phyloP scores from a whole-genome alignment of 2,329 filamentous ascomycete species.

The Scedosporium dehoogii region DNA sequence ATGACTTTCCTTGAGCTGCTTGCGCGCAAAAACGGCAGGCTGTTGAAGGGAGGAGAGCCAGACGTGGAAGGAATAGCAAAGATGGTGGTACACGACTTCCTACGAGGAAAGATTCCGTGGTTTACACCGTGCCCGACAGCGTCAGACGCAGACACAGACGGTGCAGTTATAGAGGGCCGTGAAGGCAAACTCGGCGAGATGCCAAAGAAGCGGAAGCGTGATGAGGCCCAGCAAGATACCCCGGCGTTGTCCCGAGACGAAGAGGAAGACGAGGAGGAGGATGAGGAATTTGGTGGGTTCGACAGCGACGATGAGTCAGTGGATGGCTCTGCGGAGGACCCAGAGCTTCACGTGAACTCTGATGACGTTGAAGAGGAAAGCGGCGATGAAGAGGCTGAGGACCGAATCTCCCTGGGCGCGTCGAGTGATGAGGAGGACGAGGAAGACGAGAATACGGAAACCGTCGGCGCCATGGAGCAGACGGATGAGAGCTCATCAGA shows the following conservation, averaged over 20 bases:
- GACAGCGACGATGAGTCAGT: slow-evolving; percentile 28
- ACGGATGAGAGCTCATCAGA: not conserved
- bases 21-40: slow-evolving; percentile 74
- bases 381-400: slow-evolving; percentile 31
- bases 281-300: slow-evolving; percentile 36
- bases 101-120: slow-evolving; percentile 93
- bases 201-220: slow-evolving; percentile 65
- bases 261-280: slow-evolving; percentile 23
- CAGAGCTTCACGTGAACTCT: slow-evolving; percentile 11
- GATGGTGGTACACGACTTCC: slow-evolving; percentile 94
- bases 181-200: slow-evolving; percentile 79
- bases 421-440: slow-evolving; percentile 19
- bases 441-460: slow-evolving; percentile 21
- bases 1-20: slow-evolving; percentile 80
- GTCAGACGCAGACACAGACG: slow-evolving; percentile 36
- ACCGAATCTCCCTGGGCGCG: slow-evolving; percentile 33
- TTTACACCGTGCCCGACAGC: slow-evolving; percentile 65
- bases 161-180: slow-evolving; percentile 53
- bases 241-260: slow-evolving; percentile 19
- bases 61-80: slow-evolving; percentile 93
- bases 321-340: slow-evolving; percentile 20
- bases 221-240: slow-evolving; percentile 34
- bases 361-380: slow-evolving; percentile 22
- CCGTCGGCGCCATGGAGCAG: not conserved
- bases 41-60: slow-evolving; percentile 87